Evolutionary conservation across 345 rosid genomes (phyloP), one percentile per base, ranked within the genome.

Genomic region (Camelina laxa): DNA sequence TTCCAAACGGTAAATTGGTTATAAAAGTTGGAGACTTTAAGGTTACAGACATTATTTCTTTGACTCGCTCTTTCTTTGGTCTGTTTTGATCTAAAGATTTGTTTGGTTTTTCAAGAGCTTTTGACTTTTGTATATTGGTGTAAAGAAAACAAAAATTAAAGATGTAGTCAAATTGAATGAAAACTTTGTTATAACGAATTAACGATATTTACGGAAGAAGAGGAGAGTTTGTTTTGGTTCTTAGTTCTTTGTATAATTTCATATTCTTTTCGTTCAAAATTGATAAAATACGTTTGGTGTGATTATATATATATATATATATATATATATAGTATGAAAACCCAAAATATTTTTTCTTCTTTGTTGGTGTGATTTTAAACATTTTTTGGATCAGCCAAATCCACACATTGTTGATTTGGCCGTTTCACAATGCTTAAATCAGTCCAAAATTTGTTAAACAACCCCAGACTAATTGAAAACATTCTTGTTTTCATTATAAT

Each of bases 1-100:
- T 4, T 15, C 68, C 50, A 33, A 71, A 70, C 71, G 38, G 62
- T 14, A 56, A 9, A 0, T 57, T 65, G 2, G 80, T 70, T 70
- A 64, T 49, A n/a, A 62, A 55, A 51, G 68, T 31, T 67, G 79
- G 48, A 50, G 35, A 12, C 60, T 57, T 65, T 12, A 15, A 56
- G 50, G 16, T 13, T 67, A 75, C 68, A 67, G 73, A 41, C 62
- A 35, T 65, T 64, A 4, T 10, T 21, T 60, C 56, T 33, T 65
- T 69, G 79, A 62, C 74, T 67, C 20, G 36, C 9, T 33, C 36
- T 33, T 33, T 27, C 7, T 55, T 63, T 27, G 20, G 59, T 61
- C 51, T 33, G 1, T 56, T 5, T 21, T 22, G 0, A 8, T 62
- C 19, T 62, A 21, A 39, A 11, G 41, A 60, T 53, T 65, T 21